phyloP scores from a whole-genome alignment of 192 early-diverging fungal genomes.

The Piromyces sp. region DNA sequence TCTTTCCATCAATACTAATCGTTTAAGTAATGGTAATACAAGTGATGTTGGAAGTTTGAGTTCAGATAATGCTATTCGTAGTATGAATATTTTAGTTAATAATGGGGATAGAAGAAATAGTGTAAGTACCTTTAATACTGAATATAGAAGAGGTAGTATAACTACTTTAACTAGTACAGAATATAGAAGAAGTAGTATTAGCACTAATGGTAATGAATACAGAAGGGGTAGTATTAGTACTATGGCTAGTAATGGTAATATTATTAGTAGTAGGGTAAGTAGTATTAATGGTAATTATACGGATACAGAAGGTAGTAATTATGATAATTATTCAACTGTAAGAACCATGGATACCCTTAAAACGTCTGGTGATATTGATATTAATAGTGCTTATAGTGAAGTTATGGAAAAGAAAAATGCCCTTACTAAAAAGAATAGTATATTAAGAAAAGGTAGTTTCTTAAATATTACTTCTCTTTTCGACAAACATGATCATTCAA shows the following conservation, averaged over 20 bases:
- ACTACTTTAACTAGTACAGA: neutral
- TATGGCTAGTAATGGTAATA: neutral
- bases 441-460: neutral
- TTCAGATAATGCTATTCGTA: neutral
- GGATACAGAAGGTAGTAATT: neutral
- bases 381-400: neutral
- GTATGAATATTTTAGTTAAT: neutral
- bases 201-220: neutral
- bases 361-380: neutral
- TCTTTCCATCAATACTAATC: neutral
- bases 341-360: neutral
- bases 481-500: neutral
- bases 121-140: neutral
- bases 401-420: neutral
- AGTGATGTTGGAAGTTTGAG: neutral
- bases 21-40: neutral
- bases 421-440: neutral
- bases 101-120: neutral
- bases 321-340: neutral
- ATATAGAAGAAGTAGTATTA: neutral
- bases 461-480: neutral
- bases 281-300: neutral
- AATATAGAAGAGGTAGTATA: neutral
- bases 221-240: neutral
- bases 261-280: neutral